Conservation (phyloP, 2,329 filamentous ascomycete species). For the Monilinia fructigena region DNA sequence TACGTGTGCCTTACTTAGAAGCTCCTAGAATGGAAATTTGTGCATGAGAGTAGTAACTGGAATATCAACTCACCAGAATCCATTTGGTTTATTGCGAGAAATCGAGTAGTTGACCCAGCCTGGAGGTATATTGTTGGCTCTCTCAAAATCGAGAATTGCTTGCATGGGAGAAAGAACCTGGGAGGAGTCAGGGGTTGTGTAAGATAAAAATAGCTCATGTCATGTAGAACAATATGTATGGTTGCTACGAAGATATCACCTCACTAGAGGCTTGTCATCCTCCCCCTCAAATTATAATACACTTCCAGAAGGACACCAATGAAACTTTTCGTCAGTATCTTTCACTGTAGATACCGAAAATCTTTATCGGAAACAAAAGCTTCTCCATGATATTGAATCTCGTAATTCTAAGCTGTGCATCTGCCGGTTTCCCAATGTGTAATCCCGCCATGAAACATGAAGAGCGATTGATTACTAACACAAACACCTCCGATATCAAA, state of each 20-base stretch:
- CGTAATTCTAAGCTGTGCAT: not conserved
- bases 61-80: slow-evolving; percentile 61
- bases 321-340: not conserved
- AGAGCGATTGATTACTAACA: slow-evolving; percentile 59
- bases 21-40: not conserved
- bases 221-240: not conserved
- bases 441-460: not conserved
- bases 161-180: slow-evolving; percentile 86
- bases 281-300: not conserved
- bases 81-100: slow-evolving; percentile 71
- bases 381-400: not conserved
- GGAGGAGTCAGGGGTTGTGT: slow-evolving; percentile 26
- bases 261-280: not conserved
- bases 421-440: not conserved
- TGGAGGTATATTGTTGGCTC: slow-evolving; percentile 69
- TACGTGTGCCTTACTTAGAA: not conserved
- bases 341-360: not conserved
- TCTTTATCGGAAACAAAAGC: not conserved
- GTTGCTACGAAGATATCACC: not conserved
- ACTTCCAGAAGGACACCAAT: not conserved
- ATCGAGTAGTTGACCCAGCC: slow-evolving; percentile 94
- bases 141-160: slow-evolving; percentile 88
- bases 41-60: not conserved
- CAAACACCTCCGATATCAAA: slow-evolving; percentile 98
- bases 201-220: not conserved